Evolutionary conservation across 2,329 filamentous ascomycete genomes (phyloP), one percentile per base, ranked within the genome.

Genomic region (Cercospora sp.): DNA sequence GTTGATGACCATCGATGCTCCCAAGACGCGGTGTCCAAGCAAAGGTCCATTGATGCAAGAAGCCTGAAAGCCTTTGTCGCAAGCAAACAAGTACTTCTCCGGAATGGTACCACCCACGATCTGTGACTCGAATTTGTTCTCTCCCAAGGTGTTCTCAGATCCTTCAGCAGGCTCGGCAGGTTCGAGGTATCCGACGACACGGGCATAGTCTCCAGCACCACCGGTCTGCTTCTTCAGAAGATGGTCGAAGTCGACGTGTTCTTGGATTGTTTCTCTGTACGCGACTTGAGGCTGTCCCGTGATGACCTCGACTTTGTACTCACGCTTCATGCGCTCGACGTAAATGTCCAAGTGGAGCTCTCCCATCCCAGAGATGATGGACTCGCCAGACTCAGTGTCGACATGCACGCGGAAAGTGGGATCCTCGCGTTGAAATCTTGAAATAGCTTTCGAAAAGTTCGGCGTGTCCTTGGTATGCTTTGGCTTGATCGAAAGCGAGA

Each of bases 391-490:
- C 83, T 99, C 95, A 16, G 88, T 82, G 77, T 99, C 95, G 75
- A 97, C 93, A 75, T 93, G 91, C 42, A 99, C 92, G 64, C 95
- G 89, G 88, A 99, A 99, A 12, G 95, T 99, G 3, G 95, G 95
- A 76, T 99, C 95, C 82, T 99, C 95, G 71, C 95, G 91, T 82
- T 97, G 94, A 87, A 99, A 99, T 74, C 95, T 92, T 80, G 94
- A 95, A 89, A 99, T 98, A 74, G 95, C 95, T 83, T 99, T 99
- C 78, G 90, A 94, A 86, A 99, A 99, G 83, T 96, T 95, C 78
- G 92, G 89, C 67, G 91, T 89, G 76, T 99, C 94, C 79, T 92
- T 95, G 79, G 87, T 93, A 79, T 92, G 89, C 86, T 98, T 98
- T 59, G 95, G 95, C 81, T 92, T 93, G 85, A 99, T 98, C 23